Evolutionary conservation across 139 green algal genomes (phyloP).

Genomic region (Closterium sp.): DNA sequence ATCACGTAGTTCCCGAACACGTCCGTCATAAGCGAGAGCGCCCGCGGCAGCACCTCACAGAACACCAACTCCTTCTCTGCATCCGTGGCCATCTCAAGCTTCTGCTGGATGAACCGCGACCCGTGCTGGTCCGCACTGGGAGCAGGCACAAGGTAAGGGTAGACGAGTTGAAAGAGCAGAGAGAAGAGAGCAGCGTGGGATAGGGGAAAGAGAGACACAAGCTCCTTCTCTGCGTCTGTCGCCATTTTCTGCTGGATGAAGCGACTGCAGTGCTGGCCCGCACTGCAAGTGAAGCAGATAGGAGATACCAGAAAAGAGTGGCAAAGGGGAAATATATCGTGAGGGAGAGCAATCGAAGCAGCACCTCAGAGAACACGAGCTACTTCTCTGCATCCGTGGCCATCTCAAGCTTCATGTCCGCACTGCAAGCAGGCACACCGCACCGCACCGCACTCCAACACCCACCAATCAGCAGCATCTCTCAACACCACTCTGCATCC

Average conservation of each 20-base stretch:
- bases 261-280: not conserved
- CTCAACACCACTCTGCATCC: too few species aligned
- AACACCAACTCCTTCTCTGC: slow-evolving; percentile 69
- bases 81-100: slow-evolving; percentile 64
- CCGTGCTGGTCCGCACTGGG: slow-evolving; percentile 74
- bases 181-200: too few species aligned
- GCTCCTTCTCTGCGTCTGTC: not conserved
- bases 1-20: slow-evolving; percentile 89
- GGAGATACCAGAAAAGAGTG: too few species aligned
- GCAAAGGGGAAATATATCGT: too few species aligned
- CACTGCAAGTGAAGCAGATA: not conserved
- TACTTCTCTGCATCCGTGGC: slow-evolving; percentile 60
- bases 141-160: not conserved
- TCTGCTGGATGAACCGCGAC: slow-evolving; percentile 88
- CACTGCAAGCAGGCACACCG: too few species aligned
- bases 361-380: too few species aligned
- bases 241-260: not conserved
- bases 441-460: too few species aligned
- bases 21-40: slow-evolving; percentile 79
- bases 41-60: slow-evolving; percentile 63
- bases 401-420: slow-evolving; percentile 75
- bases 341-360: too few species aligned
- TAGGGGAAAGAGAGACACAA: too few species aligned
- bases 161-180: too few species aligned
- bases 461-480: too few species aligned